Percentiles rank a stretch among this genome's conserved stretches.
These are phyloP conservation scores for Schizosaccharomyces pombe DNA, from an alignment of 805 yeast genomes.

Conservation along the genomic window ASM294v3 CU329670.1:1997501-1998000, in stretches of 20 bases:
- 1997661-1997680: constrained; percentile 10
- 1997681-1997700: constrained; percentile 70
- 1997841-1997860: constrained; percentile 58
- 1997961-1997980: constrained; percentile 65
- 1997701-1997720: constrained; percentile 59
- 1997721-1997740: constrained; percentile 62
- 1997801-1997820: constrained; percentile 53
- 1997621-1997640: constrained; percentile 71
- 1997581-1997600: constrained; percentile 76
- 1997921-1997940: constrained; percentile 67
- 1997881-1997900: constrained; percentile 77
- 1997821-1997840: constrained; percentile 68
- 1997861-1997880: constrained; percentile 55
- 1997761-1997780: constrained; percentile 87
- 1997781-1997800: constrained; percentile 92
- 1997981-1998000: constrained; percentile 85
- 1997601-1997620: constrained; percentile 82
- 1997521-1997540: constrained; percentile 89
- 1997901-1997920: constrained; percentile 53
- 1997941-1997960: constrained; percentile 80
- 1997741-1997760: constrained; percentile 86
- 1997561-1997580: constrained; percentile 95
- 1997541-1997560: constrained; percentile 76
- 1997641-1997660: constrained; percentile 12
- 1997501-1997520: constrained; percentile 87